These are phyloP conservation scores for Chytriomyces sp. DNA, from an alignment of 192 early-diverging fungal genomes.

Conservation along the genomic window DNA sequence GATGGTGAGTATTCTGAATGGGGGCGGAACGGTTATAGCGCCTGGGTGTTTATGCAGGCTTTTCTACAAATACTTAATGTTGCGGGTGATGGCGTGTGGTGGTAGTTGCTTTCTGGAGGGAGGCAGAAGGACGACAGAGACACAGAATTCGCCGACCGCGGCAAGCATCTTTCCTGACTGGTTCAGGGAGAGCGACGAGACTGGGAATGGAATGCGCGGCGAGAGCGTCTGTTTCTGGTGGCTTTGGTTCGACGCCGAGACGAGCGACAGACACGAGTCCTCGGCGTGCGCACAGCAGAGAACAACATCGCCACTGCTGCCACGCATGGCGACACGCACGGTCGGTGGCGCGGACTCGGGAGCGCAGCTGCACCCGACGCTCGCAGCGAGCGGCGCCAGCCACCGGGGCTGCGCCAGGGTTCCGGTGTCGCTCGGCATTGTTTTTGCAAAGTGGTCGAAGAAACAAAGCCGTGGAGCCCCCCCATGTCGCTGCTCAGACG, in stretches of 20 bases:
- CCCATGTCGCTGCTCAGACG: conserved; percentile 45
- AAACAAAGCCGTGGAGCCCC: conserved; percentile 1
- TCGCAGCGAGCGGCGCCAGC: too few species aligned
- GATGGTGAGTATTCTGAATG: conserved; percentile 4
- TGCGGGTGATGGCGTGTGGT: neutral
- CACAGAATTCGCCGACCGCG: conserved; percentile 22
- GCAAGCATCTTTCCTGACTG: conserved; percentile 11
- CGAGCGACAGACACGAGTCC: too few species aligned
- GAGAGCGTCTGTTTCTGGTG: conserved; percentile 12
- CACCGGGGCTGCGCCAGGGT: too few species aligned
- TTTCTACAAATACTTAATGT: neutral
- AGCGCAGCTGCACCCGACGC: too few species aligned
- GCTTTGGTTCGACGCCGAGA: too few species aligned
- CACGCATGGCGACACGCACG: too few species aligned
- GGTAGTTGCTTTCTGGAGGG: neutral
- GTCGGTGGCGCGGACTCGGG: too few species aligned
- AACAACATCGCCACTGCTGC: too few species aligned
- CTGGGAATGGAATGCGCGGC: neutral
- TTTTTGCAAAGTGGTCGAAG: neutral
- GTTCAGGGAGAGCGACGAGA: conserved; percentile 1
- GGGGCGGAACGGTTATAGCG: neutral
- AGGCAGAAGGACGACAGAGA: conserved; percentile 26
- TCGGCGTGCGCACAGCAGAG: too few species aligned
- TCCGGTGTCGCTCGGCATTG: too few species aligned
- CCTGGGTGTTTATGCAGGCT: neutral